These are phyloP conservation scores for Moniliophthora roreri DNA, from an alignment of 1,284 basidiomycete species.

Conservation along the genomic window DNA sequence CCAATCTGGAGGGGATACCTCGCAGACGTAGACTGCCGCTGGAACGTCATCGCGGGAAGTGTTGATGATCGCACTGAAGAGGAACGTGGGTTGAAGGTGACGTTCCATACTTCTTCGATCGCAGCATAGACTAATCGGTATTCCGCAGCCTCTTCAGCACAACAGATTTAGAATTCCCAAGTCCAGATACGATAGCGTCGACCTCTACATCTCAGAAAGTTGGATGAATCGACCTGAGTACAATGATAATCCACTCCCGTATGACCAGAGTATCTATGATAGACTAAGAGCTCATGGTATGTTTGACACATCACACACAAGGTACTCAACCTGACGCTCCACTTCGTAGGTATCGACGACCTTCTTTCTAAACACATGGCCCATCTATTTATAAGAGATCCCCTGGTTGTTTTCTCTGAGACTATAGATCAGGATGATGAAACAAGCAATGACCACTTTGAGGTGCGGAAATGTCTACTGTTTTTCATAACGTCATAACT, in stretches of 20 bases:
- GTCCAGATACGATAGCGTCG: slow-evolving; percentile 96
- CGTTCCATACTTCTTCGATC: slow-evolving; percentile 1
- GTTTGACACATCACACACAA: slow-evolving; percentile 19
- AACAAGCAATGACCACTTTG: slow-evolving; percentile 92
- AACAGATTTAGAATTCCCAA: slow-evolving; percentile 85
- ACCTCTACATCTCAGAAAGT: slow-evolving; percentile 89
- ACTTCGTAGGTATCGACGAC: slow-evolving; percentile 76
- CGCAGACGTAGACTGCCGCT: slow-evolving; percentile 95
- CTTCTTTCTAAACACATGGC: slow-evolving; percentile 89
- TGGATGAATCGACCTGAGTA: slow-evolving; percentile 90
- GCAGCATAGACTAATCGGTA: slow-evolving; percentile 8
- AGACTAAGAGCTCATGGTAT: slow-evolving; percentile 74
- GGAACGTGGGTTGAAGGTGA: slow-evolving; percentile 85
- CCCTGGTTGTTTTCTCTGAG: slow-evolving; percentile 94
- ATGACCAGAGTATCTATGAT: slow-evolving; percentile 74
- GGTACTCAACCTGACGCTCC: neutral
- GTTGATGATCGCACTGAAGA: slow-evolving; percentile 97
- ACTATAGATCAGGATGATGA: slow-evolving; percentile 91
- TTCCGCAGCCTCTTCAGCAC: slow-evolving; percentile 70
- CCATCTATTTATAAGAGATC: slow-evolving; percentile 97
- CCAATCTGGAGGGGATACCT: slow-evolving; percentile 95
- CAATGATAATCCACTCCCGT: slow-evolving; percentile 86
- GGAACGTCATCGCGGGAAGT: slow-evolving; percentile 97
- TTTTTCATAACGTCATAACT: neutral
- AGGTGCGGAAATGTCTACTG: slow-evolving; percentile 48